These are phyloP conservation scores for Corrigiola litoralis DNA, from an alignment of 179 eudicot genomes.

Conservation along the genomic window DNA sequence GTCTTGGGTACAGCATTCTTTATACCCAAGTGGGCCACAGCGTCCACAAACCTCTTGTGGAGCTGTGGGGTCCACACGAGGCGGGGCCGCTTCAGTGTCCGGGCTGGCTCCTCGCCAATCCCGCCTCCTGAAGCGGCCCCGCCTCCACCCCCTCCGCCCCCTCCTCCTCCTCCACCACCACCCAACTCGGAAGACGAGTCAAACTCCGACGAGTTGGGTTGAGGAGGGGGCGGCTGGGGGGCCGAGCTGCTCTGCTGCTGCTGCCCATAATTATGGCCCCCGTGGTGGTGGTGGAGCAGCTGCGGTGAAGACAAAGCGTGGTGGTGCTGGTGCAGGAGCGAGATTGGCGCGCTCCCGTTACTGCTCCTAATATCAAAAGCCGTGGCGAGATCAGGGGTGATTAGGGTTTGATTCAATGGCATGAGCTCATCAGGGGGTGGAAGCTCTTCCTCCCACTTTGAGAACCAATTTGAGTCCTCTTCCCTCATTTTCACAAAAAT, in stretches of 20 bases:
- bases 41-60: constrained; percentile 64
- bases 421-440: constrained; percentile 81
- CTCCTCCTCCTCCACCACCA: constrained; percentile 35
- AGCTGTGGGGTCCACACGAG: constrained; percentile 78
- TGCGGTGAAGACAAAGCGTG: constrained; percentile 9
- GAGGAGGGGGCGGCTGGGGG: constrained; percentile 23
- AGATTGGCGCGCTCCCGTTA: background rate
- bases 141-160: constrained; percentile 29
- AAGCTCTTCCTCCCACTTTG: constrained; percentile 80
- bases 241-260: constrained; percentile 20
- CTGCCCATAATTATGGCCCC: constrained; percentile 3
- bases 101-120: constrained; percentile 39
- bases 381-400: constrained; percentile 78
- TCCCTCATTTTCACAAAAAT: constrained; percentile 55
- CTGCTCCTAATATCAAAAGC: constrained; percentile 64
- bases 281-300: constrained; percentile 16
- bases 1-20: constrained; percentile 73
- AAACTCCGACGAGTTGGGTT: constrained; percentile 49
- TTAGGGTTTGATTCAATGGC: constrained; percentile 76
- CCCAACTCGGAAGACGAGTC: constrained; percentile 52
- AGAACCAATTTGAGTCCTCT: constrained; percentile 80
- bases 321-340: constrained; percentile 23
- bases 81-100: constrained; percentile 57
- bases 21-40: constrained; percentile 69
- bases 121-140: constrained; percentile 10